Conservation (phyloP, 139 green algal species). For the Chlamydomonas sp. region DNA sequence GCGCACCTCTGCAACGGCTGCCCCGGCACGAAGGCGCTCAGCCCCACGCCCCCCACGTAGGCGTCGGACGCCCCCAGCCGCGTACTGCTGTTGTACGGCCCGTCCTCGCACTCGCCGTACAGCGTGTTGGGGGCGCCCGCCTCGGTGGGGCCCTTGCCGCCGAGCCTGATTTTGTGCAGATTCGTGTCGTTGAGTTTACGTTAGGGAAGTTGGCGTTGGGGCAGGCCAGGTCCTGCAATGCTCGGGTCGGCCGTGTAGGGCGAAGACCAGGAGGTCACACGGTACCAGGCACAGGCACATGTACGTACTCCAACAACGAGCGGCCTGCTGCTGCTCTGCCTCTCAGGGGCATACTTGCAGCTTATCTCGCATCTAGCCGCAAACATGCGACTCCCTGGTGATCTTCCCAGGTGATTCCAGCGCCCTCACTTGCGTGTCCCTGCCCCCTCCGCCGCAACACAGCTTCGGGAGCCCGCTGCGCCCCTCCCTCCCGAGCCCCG, state of each 20-base stretch:
- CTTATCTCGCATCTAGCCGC: too few species aligned
- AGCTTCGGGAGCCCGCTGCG: too few species aligned
- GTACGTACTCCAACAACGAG: too few species aligned
- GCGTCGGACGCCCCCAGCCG: neutral
- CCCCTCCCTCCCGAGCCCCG: too few species aligned
- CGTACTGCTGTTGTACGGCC: neutral
- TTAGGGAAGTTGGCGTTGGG: neutral
- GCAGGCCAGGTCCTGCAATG: neutral
- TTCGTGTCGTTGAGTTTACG: neutral
- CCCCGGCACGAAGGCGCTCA: neutral
- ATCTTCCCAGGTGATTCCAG: too few species aligned
- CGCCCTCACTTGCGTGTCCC: too few species aligned
- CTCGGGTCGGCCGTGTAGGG: neutral
- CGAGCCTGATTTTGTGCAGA: neutral
- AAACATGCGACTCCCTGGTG: too few species aligned
- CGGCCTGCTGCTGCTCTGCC: too few species aligned
- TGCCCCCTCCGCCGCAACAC: too few species aligned
- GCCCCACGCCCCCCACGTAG: neutral
- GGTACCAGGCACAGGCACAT: too few species aligned
- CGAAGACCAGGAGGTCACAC: too few species aligned
- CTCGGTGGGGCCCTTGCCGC: constrained; percentile 12
- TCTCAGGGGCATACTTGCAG: too few species aligned
- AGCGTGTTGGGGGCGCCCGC: constrained; percentile 8
- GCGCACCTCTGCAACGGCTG: constrained; percentile 1
- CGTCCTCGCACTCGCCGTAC: constrained; percentile 30